A percentile compares a stretch with the other conserved stretches of the same genome.
Evolutionary conservation across 306 rosid genomes (phyloP).

Genomic region (Acacia acuminata): DNA sequence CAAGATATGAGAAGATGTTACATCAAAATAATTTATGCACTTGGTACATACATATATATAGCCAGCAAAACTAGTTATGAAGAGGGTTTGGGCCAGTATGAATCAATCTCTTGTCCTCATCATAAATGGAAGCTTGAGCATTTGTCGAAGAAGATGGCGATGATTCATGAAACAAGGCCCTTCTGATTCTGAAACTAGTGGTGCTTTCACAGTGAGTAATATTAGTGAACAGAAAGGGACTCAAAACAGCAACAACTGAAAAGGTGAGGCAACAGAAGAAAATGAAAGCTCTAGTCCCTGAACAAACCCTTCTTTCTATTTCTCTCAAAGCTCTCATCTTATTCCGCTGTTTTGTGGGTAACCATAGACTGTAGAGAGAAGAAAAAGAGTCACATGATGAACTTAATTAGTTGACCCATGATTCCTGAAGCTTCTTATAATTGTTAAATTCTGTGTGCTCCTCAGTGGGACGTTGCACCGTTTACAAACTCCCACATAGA

Average conservation of each 20-base stretch:
- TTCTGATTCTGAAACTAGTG: conserved; percentile 17
- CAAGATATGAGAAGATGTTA: conserved; percentile 20
- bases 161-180: conserved; percentile 49
- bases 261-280: conserved; percentile 41
- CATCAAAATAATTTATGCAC: not conserved
- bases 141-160: not conserved
- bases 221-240: conserved; percentile 34
- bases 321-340: conserved; percentile 53
- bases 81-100: conserved; percentile 97
- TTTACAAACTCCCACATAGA: not conserved
- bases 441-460: conserved; percentile 45
- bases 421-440: conserved; percentile 77
- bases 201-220: not conserved
- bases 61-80: conserved; percentile 61
- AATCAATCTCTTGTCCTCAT: conserved; percentile 67
- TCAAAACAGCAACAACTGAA: conserved; percentile 44
- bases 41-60: not conserved
- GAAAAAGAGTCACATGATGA: conserved; percentile 60
- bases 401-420: conserved; percentile 50
- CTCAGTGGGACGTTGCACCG: conserved; percentile 49
- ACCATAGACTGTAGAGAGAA: not conserved
- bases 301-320: conserved; percentile 27
- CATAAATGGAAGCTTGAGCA: conserved; percentile 38
- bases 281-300: conserved; percentile 31
- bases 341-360: conserved; percentile 33